Conservation (phyloP, 73 alveolate species). For the Paramecium tetraurelia region DNA sequence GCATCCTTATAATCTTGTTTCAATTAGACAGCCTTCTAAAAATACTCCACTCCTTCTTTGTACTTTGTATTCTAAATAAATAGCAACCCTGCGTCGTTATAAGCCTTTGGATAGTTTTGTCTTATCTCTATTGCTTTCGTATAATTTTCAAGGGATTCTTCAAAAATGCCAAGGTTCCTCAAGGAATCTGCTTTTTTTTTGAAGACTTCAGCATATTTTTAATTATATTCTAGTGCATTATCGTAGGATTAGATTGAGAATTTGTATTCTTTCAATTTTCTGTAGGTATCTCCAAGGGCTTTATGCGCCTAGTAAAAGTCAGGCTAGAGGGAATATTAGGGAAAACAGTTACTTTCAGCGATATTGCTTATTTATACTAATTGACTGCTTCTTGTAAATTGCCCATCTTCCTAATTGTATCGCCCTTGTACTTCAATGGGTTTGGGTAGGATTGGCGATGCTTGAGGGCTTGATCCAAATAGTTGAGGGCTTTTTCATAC, state of each 20-base stretch:
- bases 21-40: not conserved
- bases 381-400: conserved; percentile 36
- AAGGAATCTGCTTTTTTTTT: conserved; percentile 42
- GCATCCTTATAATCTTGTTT: conserved; percentile 53
- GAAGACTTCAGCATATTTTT: conserved; percentile 25
- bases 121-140: conserved; percentile 30
- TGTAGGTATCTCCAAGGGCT: conserved; percentile 45
- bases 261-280: conserved; percentile 19
- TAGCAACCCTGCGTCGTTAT: conserved; percentile 22
- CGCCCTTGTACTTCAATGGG: conserved; percentile 36
- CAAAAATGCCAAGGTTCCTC: not conserved
- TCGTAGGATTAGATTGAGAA: not conserved
- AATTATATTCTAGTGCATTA: not conserved
- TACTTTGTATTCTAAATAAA: not conserved
- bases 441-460: conserved; percentile 17
- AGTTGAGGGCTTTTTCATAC: conserved; percentile 21
- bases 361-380: conserved; percentile 6
- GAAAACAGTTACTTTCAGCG: not conserved
- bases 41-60: conserved; percentile 18
- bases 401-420: conserved; percentile 12
- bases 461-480: conserved; percentile 19
- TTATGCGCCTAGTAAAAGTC: conserved; percentile 47
- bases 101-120: conserved; percentile 27
- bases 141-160: conserved; percentile 4
- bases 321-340: not conserved